Evolutionary conservation across 2,329 filamentous ascomycete genomes (phyloP).

Genomic region (Monilinia vaccinii-corymbosi): DNA sequence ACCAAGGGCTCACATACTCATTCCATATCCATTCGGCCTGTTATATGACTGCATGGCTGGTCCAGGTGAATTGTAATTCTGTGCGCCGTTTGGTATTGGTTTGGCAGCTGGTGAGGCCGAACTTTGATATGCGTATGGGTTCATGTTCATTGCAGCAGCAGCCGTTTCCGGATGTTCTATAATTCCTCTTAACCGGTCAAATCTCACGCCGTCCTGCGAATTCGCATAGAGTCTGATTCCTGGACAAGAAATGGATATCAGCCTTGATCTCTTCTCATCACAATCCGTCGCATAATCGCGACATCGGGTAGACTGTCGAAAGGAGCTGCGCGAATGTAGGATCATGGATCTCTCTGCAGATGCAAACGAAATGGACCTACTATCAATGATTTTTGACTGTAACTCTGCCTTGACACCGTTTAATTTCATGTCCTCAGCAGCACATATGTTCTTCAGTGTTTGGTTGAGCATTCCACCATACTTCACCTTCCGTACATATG

Average conservation of each 20-base stretch:
- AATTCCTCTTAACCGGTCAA: conserved; percentile 23
- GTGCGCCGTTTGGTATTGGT: neutral
- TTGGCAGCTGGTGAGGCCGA: conserved; percentile 16
- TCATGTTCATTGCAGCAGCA: neutral
- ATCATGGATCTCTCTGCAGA: neutral
- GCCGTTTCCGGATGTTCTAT: conserved; percentile 20
- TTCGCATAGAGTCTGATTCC: conserved; percentile 20
- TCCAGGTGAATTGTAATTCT: neutral
- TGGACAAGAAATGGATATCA: conserved; percentile 9
- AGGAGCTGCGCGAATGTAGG: neutral
- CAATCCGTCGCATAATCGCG: neutral
- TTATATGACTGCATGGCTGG: conserved; percentile 9
- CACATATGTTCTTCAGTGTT: conserved; percentile 44
- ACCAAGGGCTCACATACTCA: conserved; percentile 7
- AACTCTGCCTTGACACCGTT: conserved; percentile 80
- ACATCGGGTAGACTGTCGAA: neutral
- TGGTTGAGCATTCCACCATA: conserved; percentile 25
- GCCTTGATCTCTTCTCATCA: neutral
- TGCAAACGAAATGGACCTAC: conserved; percentile 43
- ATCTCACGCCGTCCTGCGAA: conserved; percentile 18
- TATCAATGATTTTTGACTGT: conserved; percentile 65
- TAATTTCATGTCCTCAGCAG: conserved; percentile 62
- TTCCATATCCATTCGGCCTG: neutral
- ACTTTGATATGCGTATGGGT: neutral
- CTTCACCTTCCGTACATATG: conserved; percentile 23